Base-by-base conservation (phyloP, 768 basidiomycete species). In the Dentipellis fragilis region DNA sequence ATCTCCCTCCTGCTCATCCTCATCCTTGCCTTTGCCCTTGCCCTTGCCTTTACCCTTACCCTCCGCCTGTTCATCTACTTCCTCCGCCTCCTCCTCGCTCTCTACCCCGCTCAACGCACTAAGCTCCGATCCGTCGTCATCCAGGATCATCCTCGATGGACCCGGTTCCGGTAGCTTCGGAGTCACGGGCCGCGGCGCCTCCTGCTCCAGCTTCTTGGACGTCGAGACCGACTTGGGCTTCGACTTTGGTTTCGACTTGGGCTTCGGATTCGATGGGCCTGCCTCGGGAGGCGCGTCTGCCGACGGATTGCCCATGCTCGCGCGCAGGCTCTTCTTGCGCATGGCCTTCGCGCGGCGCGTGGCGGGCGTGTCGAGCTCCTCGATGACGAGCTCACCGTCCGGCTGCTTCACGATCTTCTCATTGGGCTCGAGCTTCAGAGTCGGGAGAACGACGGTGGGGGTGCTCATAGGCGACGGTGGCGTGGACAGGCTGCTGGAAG, bases 331-430 rank as follows among this genome's bases (percentile, higher is more conserved):
- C 63, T 77, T 81, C 51, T 68, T 72, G 8, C 75, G 73, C 56
- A 70, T 66, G 17, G 72, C 73, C 67, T 83, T 86, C 67, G 80
- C 75, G 51, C 78, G 74, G 4, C 87, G 79, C 40, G 79, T 83
- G 3, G 77, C 77, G 37, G 87, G 87, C 5, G 87, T 84, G 62
- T 88, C 87, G 21, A 89, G 72, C 57, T 81, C 80, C 63, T 89
- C 86, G 55, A 89, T 78, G 54, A 87, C 77, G 49, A 84, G 73
- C 55, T 69, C 74, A n/a, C 78, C 77, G 46, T 71, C 70, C n/a
- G 75, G 69, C 8, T 65, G 57, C 45, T 66, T 59, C 62, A 67
- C 42, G 58, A 61, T 56, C 59, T 65, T 40, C 65, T 58, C 57
- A 38, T 56, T 58, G 17, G 54, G 54, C 42, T 57, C 49, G 37